Conservation (phyloP, 2,329 filamentous ascomycete genomes). For the Aspergillus chevalieri region DNA sequence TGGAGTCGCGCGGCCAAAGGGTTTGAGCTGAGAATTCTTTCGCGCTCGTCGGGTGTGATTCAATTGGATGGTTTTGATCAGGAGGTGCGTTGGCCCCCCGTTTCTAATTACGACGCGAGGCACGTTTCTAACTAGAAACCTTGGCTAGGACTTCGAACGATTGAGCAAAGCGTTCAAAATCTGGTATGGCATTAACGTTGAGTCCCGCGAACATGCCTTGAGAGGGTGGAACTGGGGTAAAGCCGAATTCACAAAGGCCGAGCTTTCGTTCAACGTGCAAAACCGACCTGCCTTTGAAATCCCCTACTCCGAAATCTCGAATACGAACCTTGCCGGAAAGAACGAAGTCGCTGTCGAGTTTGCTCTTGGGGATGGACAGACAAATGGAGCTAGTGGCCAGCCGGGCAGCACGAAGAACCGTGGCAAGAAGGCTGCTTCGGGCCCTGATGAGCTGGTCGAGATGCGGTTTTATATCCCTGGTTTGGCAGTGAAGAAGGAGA, state of each 20-base stretch:
- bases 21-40: conserved; percentile 86
- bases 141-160: conserved; percentile 71
- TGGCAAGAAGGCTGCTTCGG: conserved; percentile 84
- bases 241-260: conserved; percentile 89
- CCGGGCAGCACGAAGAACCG: conserved; percentile 65
- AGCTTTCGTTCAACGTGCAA: conserved; percentile 93
- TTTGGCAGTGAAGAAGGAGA: conserved; percentile 66
- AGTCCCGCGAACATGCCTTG: conserved; percentile 87
- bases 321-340: conserved; percentile 94
- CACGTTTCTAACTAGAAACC: background rate
- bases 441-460: conserved; percentile 88
- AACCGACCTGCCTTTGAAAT: conserved; percentile 96
- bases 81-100: conserved; percentile 50
- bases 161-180: conserved; percentile 91
- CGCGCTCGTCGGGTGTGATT: conserved; percentile 75
- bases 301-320: conserved; percentile 93
- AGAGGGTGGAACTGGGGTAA: conserved; percentile 99
- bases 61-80: conserved; percentile 93
- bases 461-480: conserved; percentile 99
- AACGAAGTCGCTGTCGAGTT: conserved; percentile 98
- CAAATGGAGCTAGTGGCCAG: conserved; percentile 66
- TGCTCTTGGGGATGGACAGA: conserved; percentile 65
- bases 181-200: conserved; percentile 91
- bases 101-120: background rate
- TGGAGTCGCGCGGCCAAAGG: conserved; percentile 93